Evolutionary conservation across 148 eudicot species (phyloP).

Genomic region (Cornus suecica): DNA sequence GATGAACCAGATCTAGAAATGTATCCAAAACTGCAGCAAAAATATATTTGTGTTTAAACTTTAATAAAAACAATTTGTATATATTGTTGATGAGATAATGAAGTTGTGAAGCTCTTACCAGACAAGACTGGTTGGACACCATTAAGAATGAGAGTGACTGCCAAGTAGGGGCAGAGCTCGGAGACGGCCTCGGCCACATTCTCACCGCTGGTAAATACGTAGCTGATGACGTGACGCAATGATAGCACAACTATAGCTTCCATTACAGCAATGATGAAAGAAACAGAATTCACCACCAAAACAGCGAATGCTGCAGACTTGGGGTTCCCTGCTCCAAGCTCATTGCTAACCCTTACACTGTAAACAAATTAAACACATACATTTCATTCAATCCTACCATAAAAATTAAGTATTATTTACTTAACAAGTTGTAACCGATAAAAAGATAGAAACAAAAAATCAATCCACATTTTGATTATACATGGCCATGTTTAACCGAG

Average conservation of each 20-base stretch:
- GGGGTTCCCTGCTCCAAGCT: conserved; percentile 57
- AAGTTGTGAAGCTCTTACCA: conserved; percentile 25
- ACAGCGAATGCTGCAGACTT: conserved; percentile 59
- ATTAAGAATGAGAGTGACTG: conserved; percentile 44
- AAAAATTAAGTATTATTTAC: too few relatives aligned
- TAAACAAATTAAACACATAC: background rate
- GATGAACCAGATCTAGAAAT: background rate
- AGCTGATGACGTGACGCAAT: conserved; percentile 46
- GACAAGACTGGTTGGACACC: conserved; percentile 70
- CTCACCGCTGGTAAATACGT: conserved; percentile 51
- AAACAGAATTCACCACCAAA: conserved; percentile 34
- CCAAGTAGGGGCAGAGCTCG: conserved; percentile 48
- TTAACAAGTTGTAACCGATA: too few relatives aligned
- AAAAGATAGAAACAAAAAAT: too few relatives aligned
- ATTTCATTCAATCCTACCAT: background rate
- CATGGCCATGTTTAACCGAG: too few relatives aligned
- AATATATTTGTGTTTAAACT: background rate
- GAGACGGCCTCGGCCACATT: conserved; percentile 46
- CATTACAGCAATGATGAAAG: conserved; percentile 28
- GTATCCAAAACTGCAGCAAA: background rate
- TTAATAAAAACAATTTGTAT: background rate
- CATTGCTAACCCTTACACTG: conserved; percentile 60
- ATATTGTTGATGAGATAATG: background rate
- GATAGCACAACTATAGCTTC: conserved; percentile 36
- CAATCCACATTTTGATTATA: too few relatives aligned